Evolutionary conservation across 2,329 filamentous ascomycete genomes (phyloP), one percentile per base, ranked within the genome.

Genomic region (Microcyclospora pomicola): DNA sequence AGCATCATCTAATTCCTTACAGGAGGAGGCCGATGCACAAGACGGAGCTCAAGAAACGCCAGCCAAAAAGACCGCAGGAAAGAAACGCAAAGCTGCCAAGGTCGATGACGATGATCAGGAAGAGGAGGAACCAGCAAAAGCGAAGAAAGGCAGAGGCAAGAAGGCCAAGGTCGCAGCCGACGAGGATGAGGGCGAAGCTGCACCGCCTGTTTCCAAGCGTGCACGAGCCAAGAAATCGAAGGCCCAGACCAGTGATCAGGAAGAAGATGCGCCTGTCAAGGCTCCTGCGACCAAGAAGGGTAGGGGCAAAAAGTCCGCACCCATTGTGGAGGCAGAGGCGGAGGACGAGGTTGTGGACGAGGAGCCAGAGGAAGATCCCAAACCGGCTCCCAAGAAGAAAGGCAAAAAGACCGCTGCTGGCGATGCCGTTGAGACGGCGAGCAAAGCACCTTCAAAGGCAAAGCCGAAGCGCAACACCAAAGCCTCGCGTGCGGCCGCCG

Each of bases 81-180:
- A 42, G 40, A 45, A 42, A 14, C 35, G 35, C 16, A 14, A 33
- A 34, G 30, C 30, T 31, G 30, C n/a, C 27, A 31, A 45, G 16
- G 42, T 35, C 3, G 48, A 46, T n/a, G 48, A 44, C 6, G 36
- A 49, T 27, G 52, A 42, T 15, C 50, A 58, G 15, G 54, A 53
- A 15, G 47, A 50, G 1, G 53, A 44, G 15, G 43, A 39, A 9
- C 33, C 49, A 2, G 48, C 42, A 15, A 33, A 35, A n/a, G 42
- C 45, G 12, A 51, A 50, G 49, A 51, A 47, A 37, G 30, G 32
- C 15, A 36, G 45, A 15, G 43, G 38, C 37, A 54, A 48, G 46
- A 49, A 49, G 39, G 44, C 40, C 15, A 19, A 35, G 15, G 27
- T 28, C 6, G 27, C 24, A 11, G 29, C 24, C 7, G 41, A 34